Evolutionary conservation across 163 green algal genomes (phyloP).

Genomic region (Scenedesmus sp.): DNA sequence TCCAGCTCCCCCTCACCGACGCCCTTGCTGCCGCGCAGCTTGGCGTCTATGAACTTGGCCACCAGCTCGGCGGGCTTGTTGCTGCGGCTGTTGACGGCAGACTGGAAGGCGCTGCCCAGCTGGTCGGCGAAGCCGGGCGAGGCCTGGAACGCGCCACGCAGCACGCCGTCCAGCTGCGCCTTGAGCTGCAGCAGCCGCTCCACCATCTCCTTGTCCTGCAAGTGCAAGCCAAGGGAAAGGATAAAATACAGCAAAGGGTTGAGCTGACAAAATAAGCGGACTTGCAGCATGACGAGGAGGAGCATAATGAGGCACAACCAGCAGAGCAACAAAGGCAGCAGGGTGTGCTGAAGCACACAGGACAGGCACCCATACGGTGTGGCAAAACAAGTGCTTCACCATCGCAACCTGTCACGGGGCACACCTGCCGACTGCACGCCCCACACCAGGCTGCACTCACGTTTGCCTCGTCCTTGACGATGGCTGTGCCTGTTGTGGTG

Average conservation of each 20-base stretch:
- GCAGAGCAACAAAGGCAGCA: too few relatives aligned
- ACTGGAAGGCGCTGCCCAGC: slow-evolving; percentile 81
- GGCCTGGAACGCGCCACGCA: slow-evolving; percentile 77
- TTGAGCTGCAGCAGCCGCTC: slow-evolving; percentile 88
- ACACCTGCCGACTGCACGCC: background rate
- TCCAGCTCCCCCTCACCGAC: slow-evolving; percentile 93
- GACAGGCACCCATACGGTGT: too few relatives aligned
- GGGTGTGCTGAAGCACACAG: too few relatives aligned
- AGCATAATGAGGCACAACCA: too few relatives aligned
- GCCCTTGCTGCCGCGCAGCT: slow-evolving; percentile 86
- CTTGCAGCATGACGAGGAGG: too few relatives aligned
- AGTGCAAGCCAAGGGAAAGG: too few relatives aligned
- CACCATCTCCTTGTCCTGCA: slow-evolving; percentile 92
- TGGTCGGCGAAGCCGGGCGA: slow-evolving; percentile 81
- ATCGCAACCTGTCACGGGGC: too few relatives aligned
- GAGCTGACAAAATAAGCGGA: too few relatives aligned
- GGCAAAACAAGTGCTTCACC: background rate
- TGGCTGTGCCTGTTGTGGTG: slow-evolving; percentile 65
- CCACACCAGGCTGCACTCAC: slow-evolving; percentile 44
- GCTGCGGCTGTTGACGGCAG: slow-evolving; percentile 89
- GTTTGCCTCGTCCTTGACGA: slow-evolving; percentile 95
- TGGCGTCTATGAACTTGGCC: slow-evolving; percentile 95
- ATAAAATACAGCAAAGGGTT: too few relatives aligned
- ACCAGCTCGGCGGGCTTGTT: slow-evolving; percentile 93
- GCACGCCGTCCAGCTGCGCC: slow-evolving; percentile 77